phyloP scores from a whole-genome alignment of 805 yeast species.

The Saccharomycopsis sp. region DNA sequence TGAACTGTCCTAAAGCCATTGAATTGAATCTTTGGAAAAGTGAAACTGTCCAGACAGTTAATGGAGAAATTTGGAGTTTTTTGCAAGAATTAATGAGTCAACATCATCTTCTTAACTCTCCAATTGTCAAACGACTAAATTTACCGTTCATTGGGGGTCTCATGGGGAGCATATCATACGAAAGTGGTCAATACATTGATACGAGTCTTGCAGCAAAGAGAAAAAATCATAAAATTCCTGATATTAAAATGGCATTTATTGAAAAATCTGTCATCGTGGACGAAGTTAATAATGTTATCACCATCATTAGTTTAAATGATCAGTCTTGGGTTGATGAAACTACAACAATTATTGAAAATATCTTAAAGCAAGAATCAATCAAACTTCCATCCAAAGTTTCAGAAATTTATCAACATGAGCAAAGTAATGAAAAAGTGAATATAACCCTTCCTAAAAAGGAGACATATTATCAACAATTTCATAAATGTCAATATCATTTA shows the following conservation, averaged over 20 bases:
- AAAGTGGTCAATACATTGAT: slow-evolving; percentile 53
- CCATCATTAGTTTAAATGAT: slow-evolving; percentile 39
- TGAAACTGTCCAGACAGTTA: too few species aligned
- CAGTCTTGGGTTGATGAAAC: slow-evolving; percentile 27
- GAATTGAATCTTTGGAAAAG: background rate
- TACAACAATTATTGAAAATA: too few species aligned
- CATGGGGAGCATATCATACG: slow-evolving; percentile 79
- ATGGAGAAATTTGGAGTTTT: slow-evolving; percentile 36
- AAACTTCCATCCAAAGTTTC: too few species aligned
- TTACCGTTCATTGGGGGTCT: slow-evolving; percentile 90
- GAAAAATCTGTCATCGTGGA: slow-evolving; percentile 54
- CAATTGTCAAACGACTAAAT: slow-evolving; percentile 21
- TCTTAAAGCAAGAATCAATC: too few species aligned
- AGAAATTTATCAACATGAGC: too few species aligned
- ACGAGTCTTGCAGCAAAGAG: background rate
- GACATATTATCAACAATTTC: too few species aligned
- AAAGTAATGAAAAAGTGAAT: slow-evolving; percentile 3
- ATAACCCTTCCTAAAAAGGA: too few species aligned
- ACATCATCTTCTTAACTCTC: slow-evolving; percentile 19
- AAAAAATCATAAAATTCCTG: slow-evolving; percentile 35
- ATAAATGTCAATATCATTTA: slow-evolving; percentile 46
- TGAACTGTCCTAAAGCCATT: background rate
- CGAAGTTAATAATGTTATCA: slow-evolving; percentile 35
- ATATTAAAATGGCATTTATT: slow-evolving; percentile 62
- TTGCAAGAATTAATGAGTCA: slow-evolving; percentile 39